Conservation (phyloP, 2,329 filamentous ascomycete species). For the Dichotomopilus funicola region DNA sequence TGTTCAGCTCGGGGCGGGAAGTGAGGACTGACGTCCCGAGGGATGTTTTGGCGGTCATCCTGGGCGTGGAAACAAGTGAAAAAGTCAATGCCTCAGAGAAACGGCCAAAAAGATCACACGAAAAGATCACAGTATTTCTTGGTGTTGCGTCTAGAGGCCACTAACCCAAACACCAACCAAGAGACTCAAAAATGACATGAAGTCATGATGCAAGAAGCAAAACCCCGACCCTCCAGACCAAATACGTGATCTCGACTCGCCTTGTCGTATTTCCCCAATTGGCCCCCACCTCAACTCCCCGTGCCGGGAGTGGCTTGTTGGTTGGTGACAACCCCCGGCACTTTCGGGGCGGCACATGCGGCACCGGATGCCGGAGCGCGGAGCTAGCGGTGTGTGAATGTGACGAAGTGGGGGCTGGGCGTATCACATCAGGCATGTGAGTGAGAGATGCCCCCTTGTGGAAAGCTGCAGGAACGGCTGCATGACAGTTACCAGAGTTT, state of each 20-base stretch:
- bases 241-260: too few relatives aligned
- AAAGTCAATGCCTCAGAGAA: too few relatives aligned
- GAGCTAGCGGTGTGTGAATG: not conserved
- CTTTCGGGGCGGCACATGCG: constrained; percentile 1
- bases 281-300: not conserved
- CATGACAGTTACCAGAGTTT: too few relatives aligned
- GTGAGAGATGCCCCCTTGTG: too few relatives aligned
- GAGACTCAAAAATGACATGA: too few relatives aligned
- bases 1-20: not conserved
- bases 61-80: not conserved
- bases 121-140: too few relatives aligned
- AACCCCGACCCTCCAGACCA: too few relatives aligned
- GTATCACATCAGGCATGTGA: not conserved
- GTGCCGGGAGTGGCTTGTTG: not conserved
- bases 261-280: not conserved
- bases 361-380: not conserved
- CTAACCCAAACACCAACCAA: too few relatives aligned
- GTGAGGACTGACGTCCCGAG: constrained; percentile 7
- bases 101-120: too few relatives aligned
- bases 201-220: too few relatives aligned
- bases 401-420: too few relatives aligned
- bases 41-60: not conserved
- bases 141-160: too few relatives aligned
- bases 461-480: constrained; percentile 1
- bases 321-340: not conserved